phyloP scores from a whole-genome alignment of 306 rosid genomes.

The Trichosanthes cucumerina region DNA sequence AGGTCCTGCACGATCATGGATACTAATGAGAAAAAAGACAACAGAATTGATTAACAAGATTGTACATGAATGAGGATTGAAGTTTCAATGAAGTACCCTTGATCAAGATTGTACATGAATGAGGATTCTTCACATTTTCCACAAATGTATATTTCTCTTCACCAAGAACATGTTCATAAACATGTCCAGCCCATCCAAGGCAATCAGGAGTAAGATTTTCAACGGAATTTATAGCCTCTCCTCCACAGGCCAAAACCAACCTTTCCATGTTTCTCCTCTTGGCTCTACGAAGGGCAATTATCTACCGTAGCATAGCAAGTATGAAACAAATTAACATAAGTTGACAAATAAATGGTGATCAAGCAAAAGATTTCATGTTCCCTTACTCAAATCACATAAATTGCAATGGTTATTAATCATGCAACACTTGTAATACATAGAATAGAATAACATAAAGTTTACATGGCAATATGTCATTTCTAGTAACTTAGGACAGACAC shows the following conservation, averaged over 20 bases:
- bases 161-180: constrained; percentile 91
- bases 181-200: constrained; percentile 99
- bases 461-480: not conserved
- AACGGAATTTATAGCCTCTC: constrained; percentile 89
- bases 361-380: not conserved
- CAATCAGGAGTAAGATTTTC: constrained; percentile 82
- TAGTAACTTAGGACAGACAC: not conserved
- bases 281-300: constrained; percentile 93
- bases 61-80: not conserved
- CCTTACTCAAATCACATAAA: not conserved
- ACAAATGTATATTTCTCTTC: constrained; percentile 94
- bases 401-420: not conserved
- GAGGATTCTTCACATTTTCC: constrained; percentile 87
- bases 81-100: constrained; percentile 41
- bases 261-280: constrained; percentile 99
- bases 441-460: not conserved
- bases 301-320: constrained; percentile 26
- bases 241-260: constrained; percentile 95
- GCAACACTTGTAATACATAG: not conserved
- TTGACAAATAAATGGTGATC: not conserved
- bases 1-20: constrained; percentile 56
- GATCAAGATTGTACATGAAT: constrained; percentile 90
- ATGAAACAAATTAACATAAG: constrained; percentile 5
- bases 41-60: constrained; percentile 4
- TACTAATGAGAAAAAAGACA: constrained; percentile 30